These are phyloP conservation scores for Hibiscus trionum DNA, from an alignment of 345 rosid species.

Conservation along the genomic window DNA sequence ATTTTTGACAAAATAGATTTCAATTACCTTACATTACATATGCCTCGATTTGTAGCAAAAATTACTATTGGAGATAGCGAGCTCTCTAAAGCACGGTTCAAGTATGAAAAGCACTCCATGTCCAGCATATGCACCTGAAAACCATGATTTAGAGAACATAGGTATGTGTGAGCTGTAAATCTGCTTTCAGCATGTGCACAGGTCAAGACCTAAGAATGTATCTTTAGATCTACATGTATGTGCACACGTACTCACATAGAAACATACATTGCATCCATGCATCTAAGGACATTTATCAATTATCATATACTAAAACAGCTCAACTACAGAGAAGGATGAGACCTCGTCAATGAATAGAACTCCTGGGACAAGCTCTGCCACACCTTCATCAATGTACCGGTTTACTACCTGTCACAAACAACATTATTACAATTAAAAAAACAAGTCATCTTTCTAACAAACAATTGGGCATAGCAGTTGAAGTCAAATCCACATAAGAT, in stretches of 20 bases:
- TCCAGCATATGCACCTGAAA: constrained; percentile 96
- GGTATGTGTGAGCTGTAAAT: neutral
- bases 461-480: neutral
- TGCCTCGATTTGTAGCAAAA: constrained; percentile 96
- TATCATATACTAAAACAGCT: neutral
- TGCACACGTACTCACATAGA: neutral
- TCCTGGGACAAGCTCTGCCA: constrained; percentile 97
- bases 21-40: constrained; percentile 82
- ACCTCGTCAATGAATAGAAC: constrained; percentile 98
- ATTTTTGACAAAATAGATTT: neutral
- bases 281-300: neutral
- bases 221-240: neutral
- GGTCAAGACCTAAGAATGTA: neutral
- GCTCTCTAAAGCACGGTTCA: constrained; percentile 97
- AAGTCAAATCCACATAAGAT: neutral
- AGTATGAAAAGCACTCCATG: constrained; percentile 94
- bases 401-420: constrained; percentile 71
- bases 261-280: too few relatives aligned
- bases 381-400: constrained; percentile 87
- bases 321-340: constrained; percentile 6
- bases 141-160: constrained; percentile 8
- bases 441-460: neutral
- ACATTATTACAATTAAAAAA: constrained; percentile 4
- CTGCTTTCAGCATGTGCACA: neutral
- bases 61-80: constrained; percentile 90